Conservation (phyloP, 345 rosid genomes). For the Salix purpurea region DNA sequence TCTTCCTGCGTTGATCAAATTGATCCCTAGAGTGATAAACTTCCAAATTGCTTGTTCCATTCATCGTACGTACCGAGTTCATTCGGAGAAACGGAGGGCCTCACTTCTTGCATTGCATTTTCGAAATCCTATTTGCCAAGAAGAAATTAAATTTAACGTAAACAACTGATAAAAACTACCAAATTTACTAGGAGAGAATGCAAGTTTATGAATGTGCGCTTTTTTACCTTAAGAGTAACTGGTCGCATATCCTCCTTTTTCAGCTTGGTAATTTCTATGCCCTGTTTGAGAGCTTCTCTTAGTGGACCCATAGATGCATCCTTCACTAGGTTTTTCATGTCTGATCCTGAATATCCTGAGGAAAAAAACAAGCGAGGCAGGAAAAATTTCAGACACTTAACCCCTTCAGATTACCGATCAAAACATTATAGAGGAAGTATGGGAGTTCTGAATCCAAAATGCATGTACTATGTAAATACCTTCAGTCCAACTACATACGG, state of each 20-base stretch:
- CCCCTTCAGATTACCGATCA: not conserved
- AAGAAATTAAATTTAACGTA: not conserved
- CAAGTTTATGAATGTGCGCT: not conserved
- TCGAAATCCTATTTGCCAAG: slow-evolving; percentile 57
- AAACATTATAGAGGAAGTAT: slow-evolving; percentile 1
- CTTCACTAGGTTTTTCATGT: slow-evolving; percentile 94
- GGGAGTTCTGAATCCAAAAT: not conserved
- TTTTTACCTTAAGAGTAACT: slow-evolving; percentile 64
- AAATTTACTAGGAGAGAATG: not conserved
- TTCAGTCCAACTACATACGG: slow-evolving; percentile 74
- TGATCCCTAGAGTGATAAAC: slow-evolving; percentile 54
- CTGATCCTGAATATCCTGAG: slow-evolving; percentile 93
- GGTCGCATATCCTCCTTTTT: slow-evolving; percentile 81
- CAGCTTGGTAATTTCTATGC: slow-evolving; percentile 73
- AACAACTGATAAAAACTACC: not conserved
- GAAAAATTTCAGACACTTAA: not conserved
- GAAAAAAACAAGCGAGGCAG: not conserved
- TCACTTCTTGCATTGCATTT: slow-evolving; percentile 78
- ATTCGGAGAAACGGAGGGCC: slow-evolving; percentile 76
- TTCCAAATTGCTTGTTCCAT: slow-evolving; percentile 94
- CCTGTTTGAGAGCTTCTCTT: slow-evolving; percentile 85
- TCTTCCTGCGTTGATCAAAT: not conserved
- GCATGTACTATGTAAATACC: slow-evolving; percentile 41
- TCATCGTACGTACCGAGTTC: slow-evolving; percentile 73
- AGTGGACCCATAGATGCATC: slow-evolving; percentile 98